These are phyloP conservation scores for Podospora pseudoanserina DNA, from an alignment of 495 filamentous ascomycete species.

Conservation along the genomic window DNA sequence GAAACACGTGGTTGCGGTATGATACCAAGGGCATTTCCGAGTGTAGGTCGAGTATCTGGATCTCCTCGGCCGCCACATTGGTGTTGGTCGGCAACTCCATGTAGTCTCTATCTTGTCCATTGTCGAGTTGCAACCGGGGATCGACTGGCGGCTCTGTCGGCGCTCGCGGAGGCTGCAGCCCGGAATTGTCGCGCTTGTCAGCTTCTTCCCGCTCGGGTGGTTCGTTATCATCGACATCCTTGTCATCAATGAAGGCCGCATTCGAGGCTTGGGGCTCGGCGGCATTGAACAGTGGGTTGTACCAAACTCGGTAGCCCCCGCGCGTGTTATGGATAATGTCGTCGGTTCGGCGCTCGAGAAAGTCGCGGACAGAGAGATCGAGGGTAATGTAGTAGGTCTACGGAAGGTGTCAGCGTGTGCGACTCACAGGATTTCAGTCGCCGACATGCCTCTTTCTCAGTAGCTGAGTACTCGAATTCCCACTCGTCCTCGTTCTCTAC, in stretches of 20 bases:
- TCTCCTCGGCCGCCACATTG: slow-evolving; percentile 29
- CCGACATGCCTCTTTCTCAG: slow-evolving; percentile 49
- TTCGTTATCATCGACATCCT: slow-evolving; percentile 31
- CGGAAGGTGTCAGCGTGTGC: background rate
- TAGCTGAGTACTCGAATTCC: slow-evolving; percentile 57
- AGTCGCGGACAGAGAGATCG: slow-evolving; percentile 50
- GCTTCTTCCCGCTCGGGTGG: slow-evolving; percentile 29
- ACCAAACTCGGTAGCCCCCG: slow-evolving; percentile 36
- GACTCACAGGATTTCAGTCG: no score
- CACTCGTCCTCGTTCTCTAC: slow-evolving; percentile 48
- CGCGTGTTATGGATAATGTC: slow-evolving; percentile 30
- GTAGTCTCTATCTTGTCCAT: slow-evolving; percentile 1
- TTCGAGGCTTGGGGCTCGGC: slow-evolving; percentile 21
- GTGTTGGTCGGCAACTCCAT: slow-evolving; percentile 2
- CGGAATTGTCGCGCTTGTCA: slow-evolving; percentile 25
- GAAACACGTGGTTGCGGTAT: slow-evolving; percentile 70
- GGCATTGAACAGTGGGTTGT: slow-evolving; percentile 34
- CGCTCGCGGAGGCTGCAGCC: slow-evolving; percentile 14
- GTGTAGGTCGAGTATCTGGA: slow-evolving; percentile 82
- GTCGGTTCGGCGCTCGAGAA: slow-evolving; percentile 36
- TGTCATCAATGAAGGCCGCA: slow-evolving; percentile 26
- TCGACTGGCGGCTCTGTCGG: slow-evolving; percentile 20
- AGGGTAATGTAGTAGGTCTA: slow-evolving; percentile 57
- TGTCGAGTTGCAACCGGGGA: slow-evolving; percentile 13
- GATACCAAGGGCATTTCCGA: slow-evolving; percentile 65